Conservation (phyloP, 345 rosid species). For the Ailanthus altissimus region DNA sequence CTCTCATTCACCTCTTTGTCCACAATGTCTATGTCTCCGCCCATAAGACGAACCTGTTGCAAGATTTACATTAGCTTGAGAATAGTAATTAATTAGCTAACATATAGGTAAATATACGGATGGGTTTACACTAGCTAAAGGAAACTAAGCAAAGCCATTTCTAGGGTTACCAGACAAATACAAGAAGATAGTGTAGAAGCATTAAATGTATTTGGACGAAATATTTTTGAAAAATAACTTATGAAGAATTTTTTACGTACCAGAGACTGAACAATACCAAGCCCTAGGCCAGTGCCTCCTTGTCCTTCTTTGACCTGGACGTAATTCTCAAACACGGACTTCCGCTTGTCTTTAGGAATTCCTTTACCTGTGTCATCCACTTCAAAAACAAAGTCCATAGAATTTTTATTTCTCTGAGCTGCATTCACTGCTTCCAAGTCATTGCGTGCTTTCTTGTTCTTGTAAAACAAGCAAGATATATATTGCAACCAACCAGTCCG, state of each 20-base stretch:
- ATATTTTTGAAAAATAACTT: too few relatives aligned
- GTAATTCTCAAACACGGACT: constrained; percentile 72
- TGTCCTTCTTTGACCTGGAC: constrained; percentile 76
- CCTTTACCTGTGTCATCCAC: constrained; percentile 88
- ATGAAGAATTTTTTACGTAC: constrained; percentile 31
- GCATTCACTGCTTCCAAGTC: constrained; percentile 30
- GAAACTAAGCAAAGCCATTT: not conserved
- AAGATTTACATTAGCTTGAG: not conserved
- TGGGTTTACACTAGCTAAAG: not conserved
- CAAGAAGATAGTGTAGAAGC: not conserved
- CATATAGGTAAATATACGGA: not conserved
- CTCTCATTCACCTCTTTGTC: constrained; percentile 57
- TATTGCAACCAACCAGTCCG: constrained; percentile 27
- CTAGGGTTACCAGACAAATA: not conserved
- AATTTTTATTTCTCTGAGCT: constrained; percentile 25
- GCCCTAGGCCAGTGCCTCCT: constrained; percentile 85
- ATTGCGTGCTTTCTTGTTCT: constrained; percentile 25
- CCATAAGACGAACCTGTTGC: constrained; percentile 72
- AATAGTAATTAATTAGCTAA: not conserved
- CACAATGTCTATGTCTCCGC: constrained; percentile 72
- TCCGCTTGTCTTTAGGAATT: constrained; percentile 62
- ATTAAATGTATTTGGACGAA: too few relatives aligned
- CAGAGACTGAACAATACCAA: constrained; percentile 87
- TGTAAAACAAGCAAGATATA: constrained; percentile 26
- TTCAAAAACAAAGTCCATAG: constrained; percentile 64